A percentile compares a stretch with the other conserved stretches of the same genome.
These are phyloP conservation scores for Lonicera japonica DNA, from an alignment of 129 eudicot species.

Conservation along the genomic window DNA sequence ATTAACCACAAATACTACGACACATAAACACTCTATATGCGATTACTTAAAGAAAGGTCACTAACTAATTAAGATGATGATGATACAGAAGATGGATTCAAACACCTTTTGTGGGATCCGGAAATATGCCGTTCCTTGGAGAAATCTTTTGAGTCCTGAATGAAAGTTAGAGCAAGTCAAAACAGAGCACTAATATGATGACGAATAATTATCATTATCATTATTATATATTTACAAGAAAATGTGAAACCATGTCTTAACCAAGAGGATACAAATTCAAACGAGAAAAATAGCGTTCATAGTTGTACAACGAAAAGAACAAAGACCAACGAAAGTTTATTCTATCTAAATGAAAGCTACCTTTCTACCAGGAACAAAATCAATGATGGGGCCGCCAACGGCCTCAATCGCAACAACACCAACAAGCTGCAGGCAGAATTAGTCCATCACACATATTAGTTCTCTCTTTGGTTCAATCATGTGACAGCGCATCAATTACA, in stretches of 20 bases:
- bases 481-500: not conserved
- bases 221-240: slow-evolving; percentile 6
- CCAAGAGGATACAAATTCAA: not conserved
- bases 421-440: slow-evolving; percentile 58
- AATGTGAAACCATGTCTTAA: not conserved
- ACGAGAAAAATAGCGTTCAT: not conserved
- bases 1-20: not conserved
- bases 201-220: slow-evolving; percentile 3
- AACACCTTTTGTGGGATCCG: slow-evolving; percentile 78
- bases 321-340: not conserved
- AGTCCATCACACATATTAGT: not conserved
- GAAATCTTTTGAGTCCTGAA: slow-evolving; percentile 69
- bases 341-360: slow-evolving; percentile 30
- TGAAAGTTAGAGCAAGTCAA: slow-evolving; percentile 16
- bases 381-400: slow-evolving; percentile 87
- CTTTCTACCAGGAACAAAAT: slow-evolving; percentile 90
- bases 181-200: not conserved
- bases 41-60: not conserved
- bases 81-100: slow-evolving; percentile 6
- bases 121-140: slow-evolving; percentile 90
- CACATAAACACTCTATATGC: not conserved
- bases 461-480: not conserved
- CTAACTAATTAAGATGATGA: slow-evolving; percentile 5
- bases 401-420: slow-evolving; percentile 96
- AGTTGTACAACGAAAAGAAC: slow-evolving; percentile 1